Percentiles rank a stretch among this genome's conserved stretches.
phyloP scores from a whole-genome alignment of 306 rosid genomes.

The Vigna trinervia region DNA sequence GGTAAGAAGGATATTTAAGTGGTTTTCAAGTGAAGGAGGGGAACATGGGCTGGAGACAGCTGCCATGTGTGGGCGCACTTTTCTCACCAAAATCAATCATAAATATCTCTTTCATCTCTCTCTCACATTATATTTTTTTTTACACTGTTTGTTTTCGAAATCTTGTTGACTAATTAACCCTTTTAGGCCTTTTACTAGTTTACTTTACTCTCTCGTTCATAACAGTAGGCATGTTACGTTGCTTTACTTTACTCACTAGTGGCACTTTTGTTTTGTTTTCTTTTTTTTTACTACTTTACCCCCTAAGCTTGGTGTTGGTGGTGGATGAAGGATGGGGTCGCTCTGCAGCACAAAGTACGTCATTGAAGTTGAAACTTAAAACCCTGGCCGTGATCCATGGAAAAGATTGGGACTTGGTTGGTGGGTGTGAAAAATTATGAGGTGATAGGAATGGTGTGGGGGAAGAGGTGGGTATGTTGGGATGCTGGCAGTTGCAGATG shows the following conservation, averaged over 20 bases:
- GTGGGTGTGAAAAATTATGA: conserved; percentile 26
- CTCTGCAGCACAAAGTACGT: background rate
- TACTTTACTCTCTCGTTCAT: background rate
- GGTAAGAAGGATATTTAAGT: conserved; percentile 28
- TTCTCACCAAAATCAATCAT: conserved; percentile 41
- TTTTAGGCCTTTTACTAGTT: background rate
- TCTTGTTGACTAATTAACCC: conserved; percentile 16
- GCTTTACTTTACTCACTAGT: background rate
- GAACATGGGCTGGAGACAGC: conserved; percentile 84
- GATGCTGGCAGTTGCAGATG: background rate
- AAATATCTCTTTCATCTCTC: conserved; percentile 25
- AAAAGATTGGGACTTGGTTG: conserved; percentile 38
- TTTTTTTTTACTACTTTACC: conserved; percentile 21
- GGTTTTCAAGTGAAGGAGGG: conserved; percentile 41
- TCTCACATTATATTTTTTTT: background rate
- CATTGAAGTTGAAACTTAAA: conserved; percentile 14
- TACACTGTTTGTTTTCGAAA: conserved; percentile 10
- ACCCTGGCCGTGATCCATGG: background rate
- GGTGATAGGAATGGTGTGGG: background rate
- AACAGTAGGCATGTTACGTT: background rate
- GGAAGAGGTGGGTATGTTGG: conserved; percentile 9
- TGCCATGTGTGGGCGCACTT: conserved; percentile 68
- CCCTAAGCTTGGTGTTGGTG: background rate
- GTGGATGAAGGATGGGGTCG: conserved; percentile 29
- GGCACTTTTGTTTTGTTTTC: background rate